These are phyloP conservation scores for Arthromyces matolae DNA, from an alignment of 768 basidiomycete genomes.

Conservation along the genomic window DNA sequence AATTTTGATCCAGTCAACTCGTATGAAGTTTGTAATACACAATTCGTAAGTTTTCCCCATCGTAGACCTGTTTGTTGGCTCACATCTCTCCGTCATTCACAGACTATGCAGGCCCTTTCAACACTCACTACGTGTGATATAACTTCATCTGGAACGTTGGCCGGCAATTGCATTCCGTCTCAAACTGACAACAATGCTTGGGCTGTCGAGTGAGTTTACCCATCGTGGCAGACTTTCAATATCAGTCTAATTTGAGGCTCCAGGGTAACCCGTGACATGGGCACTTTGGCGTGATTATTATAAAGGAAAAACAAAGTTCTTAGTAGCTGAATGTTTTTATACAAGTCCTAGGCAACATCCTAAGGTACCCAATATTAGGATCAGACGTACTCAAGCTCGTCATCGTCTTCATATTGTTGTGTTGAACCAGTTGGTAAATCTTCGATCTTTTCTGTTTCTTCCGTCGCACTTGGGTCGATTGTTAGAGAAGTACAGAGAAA, in stretches of 20 bases:
- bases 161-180: slow-evolving; percentile 1
- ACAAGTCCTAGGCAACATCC: too few relatives aligned
- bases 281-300: too few relatives aligned
- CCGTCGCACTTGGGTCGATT: background rate
- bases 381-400: slow-evolving; percentile 6
- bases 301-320: too few relatives aligned
- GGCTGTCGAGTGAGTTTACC: slow-evolving; percentile 2
- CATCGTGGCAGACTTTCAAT: too few relatives aligned
- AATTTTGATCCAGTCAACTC: background rate
- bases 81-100: background rate
- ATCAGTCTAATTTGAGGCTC: background rate
- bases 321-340: too few relatives aligned
- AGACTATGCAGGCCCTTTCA: slow-evolving; percentile 4
- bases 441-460: background rate
- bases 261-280: background rate
- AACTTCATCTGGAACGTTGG: background rate
- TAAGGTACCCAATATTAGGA: too few relatives aligned
- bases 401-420: background rate
- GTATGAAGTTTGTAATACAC: slow-evolving; percentile 2
- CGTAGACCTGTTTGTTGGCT: background rate
- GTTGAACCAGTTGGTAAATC: background rate
- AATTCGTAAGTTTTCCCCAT: background rate
- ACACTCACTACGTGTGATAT: background rate
- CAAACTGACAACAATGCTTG: background rate
- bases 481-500: background rate